phyloP scores from a whole-genome alignment of 305 asterid species.

The Salvia sclarea region DNA sequence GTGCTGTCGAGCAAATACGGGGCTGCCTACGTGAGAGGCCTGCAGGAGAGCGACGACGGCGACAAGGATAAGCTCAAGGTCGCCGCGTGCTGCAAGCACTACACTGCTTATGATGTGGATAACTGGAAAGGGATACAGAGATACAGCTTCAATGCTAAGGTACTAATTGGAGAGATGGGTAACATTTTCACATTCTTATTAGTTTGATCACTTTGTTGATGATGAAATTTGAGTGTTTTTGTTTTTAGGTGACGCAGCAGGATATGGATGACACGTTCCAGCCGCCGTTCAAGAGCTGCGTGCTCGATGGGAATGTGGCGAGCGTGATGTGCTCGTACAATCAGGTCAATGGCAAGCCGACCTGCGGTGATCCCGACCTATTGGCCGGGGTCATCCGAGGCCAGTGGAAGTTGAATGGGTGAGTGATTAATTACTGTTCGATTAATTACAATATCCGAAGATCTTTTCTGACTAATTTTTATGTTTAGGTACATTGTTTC shows the following conservation, averaged over 20 bases:
- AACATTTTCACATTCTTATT: too few relatives aligned
- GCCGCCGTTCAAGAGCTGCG: constrained; percentile 90
- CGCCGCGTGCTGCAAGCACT: constrained; percentile 95
- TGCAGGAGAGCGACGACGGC: constrained; percentile 76
- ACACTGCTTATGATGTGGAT: constrained; percentile 94
- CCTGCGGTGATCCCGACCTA: constrained; percentile 66
- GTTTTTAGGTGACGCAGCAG: constrained; percentile 72
- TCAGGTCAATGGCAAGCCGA: constrained; percentile 73
- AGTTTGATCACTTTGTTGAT: too few relatives aligned
- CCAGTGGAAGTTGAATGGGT: constrained; percentile 79
- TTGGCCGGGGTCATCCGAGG: constrained; percentile 68
- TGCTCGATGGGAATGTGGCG: constrained; percentile 75
- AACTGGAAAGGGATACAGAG: constrained; percentile 86
- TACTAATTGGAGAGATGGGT: too few relatives aligned
- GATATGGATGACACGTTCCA: constrained; percentile 90
- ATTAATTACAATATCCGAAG: too few relatives aligned
- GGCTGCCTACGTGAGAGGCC: constrained; percentile 75
- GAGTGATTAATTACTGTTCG: too few relatives aligned
- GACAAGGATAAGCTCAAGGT: constrained; percentile 68
- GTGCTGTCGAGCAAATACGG: constrained; percentile 75
- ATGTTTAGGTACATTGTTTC: constrained; percentile 60
- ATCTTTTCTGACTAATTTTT: too few relatives aligned
- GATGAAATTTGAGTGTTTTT: not conserved
- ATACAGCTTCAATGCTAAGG: constrained; percentile 80
- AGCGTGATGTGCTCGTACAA: constrained; percentile 86